Conservation (phyloP, 2,329 filamentous ascomycete species). For the Trichoderma brevicompactum region DNA sequence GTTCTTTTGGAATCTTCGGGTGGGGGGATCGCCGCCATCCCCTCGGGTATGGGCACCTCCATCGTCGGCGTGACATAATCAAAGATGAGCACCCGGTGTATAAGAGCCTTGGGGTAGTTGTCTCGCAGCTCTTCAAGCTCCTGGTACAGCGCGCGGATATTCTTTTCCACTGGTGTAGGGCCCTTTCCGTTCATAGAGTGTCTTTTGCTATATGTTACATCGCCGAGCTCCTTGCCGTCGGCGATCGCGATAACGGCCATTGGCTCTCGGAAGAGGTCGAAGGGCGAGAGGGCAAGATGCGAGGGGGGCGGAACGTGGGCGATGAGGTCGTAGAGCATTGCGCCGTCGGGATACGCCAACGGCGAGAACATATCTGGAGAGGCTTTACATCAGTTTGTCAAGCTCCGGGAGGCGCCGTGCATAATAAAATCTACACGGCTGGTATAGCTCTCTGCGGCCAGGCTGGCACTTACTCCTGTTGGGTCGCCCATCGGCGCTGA, state of each 20-base stretch:
- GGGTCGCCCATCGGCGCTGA: slow-evolving; percentile 81
- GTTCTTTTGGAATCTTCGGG: slow-evolving; percentile 71
- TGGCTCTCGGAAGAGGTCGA: slow-evolving; percentile 87
- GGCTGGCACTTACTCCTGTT: slow-evolving; percentile 70
- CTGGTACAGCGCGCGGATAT: slow-evolving; percentile 63
- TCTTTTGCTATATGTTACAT: slow-evolving; percentile 57
- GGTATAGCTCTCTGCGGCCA: not conserved
- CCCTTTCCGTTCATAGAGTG: slow-evolving; percentile 57
- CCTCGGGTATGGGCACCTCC: slow-evolving; percentile 64
- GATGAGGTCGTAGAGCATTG: slow-evolving; percentile 85
- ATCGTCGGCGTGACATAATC: slow-evolving; percentile 62
- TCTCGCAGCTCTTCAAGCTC: slow-evolving; percentile 74
- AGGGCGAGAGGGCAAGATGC: slow-evolving; percentile 79
- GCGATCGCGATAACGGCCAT: slow-evolving; percentile 82
- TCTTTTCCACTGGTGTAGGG: slow-evolving; percentile 58
- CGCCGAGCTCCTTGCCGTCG: slow-evolving; percentile 73
- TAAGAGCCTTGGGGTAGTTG: slow-evolving; percentile 73
- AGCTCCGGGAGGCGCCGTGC: slow-evolving; percentile 31
- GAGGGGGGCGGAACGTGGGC: slow-evolving; percentile 79
- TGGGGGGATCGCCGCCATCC: slow-evolving; percentile 72
- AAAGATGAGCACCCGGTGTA: slow-evolving; percentile 80
- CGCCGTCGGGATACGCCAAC: slow-evolving; percentile 81
- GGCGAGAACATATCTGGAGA: slow-evolving; percentile 87
- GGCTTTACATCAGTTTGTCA: slow-evolving; percentile 22
- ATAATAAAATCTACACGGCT: not conserved